Percentiles rank a stretch among this genome's conserved stretches.
phyloP scores from a whole-genome alignment of 2,329 filamentous ascomycete genomes.

The Stemphylium vesicarium region DNA sequence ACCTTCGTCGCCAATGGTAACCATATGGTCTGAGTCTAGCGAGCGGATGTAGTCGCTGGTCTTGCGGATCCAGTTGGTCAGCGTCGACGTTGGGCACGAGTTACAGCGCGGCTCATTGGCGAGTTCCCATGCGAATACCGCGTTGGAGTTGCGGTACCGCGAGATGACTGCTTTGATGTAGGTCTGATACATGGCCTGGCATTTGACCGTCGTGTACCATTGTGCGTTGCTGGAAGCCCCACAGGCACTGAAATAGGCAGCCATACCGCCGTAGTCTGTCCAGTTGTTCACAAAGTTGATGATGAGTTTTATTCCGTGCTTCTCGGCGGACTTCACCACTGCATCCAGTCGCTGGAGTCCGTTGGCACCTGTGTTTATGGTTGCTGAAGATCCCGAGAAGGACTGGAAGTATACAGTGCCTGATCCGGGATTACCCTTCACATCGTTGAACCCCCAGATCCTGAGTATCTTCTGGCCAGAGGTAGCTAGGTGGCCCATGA shows the following conservation, averaged over 20 bases:
- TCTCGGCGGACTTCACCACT: constrained; percentile 66
- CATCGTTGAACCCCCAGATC: constrained; percentile 69
- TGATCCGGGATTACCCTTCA: constrained; percentile 51
- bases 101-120: constrained; percentile 70
- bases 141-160: constrained; percentile 63
- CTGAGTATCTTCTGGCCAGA: constrained; percentile 65
- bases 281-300: constrained; percentile 74
- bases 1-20: constrained; percentile 69
- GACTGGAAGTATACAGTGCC: constrained; percentile 63
- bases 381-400: constrained; percentile 56
- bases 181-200: constrained; percentile 62
- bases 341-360: constrained; percentile 70
- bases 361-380: constrained; percentile 68
- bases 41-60: constrained; percentile 69
- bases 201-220: constrained; percentile 63
- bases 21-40: constrained; percentile 66
- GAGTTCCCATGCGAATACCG: constrained; percentile 72
- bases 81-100: constrained; percentile 63
- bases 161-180: constrained; percentile 67
- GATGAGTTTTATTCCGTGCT: constrained; percentile 67
- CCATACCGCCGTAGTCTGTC: constrained; percentile 71
- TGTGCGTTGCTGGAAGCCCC: constrained; percentile 57
- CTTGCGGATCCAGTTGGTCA: constrained; percentile 65
- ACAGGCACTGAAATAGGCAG: constrained; percentile 63
- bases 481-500: constrained; percentile 53